Evolutionary conservation across 768 basidiomycete genomes (phyloP), one percentile per base, ranked within the genome.

Genomic region (Mycena galericulata): DNA sequence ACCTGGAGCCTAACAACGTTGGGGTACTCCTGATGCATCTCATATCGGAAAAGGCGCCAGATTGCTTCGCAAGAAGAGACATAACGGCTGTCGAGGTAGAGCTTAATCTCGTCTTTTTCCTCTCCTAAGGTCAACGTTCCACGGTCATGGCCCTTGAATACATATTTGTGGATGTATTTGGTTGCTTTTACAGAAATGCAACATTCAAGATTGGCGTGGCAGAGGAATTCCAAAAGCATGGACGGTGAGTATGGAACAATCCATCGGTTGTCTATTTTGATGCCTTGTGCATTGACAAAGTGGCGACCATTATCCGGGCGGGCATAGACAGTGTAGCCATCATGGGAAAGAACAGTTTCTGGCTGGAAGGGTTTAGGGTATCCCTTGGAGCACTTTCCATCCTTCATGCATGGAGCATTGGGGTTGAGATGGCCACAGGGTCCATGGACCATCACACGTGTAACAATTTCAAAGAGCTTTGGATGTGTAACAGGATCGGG

Each of bases 371-470:
- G 0, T 40, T 82, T 81, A 1, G 84, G 82, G 75, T 77, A 86
- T 3, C 53, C 10, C 51, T 83, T 86, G 1, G 75, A 75, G 74
- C 84, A 84, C 26, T 43, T 67, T 1, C 75, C 78, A 65, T 82
- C 71, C 18, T 74, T 73, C 80, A 85, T 78, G 71, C 85, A 87
- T 26, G 67, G 45, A 15, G 73, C 65, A 55, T 72, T 62, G 14
- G 70, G 73, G 47, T 75, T 69, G 0, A 26, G n/a, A 22, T 68
- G 56, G 12, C 80, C 75, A 74, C 76, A 76, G 3, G 86, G 84
- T n/a, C 76, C 79, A 77, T 87, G 85, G 1, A 85, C 62, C 84
- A 86, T 86, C 47, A 58, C 75, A 17, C 67, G 73, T 11, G 59
- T 65, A 11, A 86, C 78, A 24, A 62, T 50, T 22, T 62, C 34